Percentiles rank a stretch among this genome's conserved stretches.
These are phyloP conservation scores for Corymbia citriodora DNA, from an alignment of 441 rosid species.

Conservation along the genomic window DNA sequence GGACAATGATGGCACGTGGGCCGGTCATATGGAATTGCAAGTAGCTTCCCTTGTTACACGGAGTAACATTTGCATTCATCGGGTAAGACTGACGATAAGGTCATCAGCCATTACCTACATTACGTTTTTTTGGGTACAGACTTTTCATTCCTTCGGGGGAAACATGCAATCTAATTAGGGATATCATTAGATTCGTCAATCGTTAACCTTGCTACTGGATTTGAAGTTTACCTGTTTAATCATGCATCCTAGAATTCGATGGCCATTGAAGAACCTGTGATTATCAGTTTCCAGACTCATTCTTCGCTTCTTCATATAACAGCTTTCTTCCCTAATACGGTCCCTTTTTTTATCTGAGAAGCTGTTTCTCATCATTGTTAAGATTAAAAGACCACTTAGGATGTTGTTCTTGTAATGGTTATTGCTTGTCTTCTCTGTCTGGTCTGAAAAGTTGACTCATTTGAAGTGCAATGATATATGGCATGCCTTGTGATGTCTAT, in stretches of 20 bases:
- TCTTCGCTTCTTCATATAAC: background rate
- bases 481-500: background rate
- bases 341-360: background rate
- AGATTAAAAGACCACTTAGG: background rate
- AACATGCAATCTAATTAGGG: background rate
- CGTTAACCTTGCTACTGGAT: background rate
- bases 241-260: background rate
- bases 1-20: slow-evolving; percentile 93
- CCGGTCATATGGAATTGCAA: slow-evolving; percentile 89
- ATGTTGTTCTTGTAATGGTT: background rate
- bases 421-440: background rate
- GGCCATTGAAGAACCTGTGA: background rate
- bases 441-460: background rate
- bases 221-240: background rate
- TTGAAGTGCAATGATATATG: background rate
- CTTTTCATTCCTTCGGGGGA: too few species aligned
- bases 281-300: background rate
- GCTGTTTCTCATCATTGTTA: background rate
- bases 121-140: too few species aligned
- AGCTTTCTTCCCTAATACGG: background rate
- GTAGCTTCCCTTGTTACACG: slow-evolving; percentile 80
- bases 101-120: too few species aligned
- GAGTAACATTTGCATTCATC: slow-evolving; percentile 81
- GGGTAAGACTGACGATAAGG: too few species aligned
- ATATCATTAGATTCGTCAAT: background rate